phyloP scores from a whole-genome alignment of 1,284 basidiomycete genomes.

The Tilletia indica region DNA sequence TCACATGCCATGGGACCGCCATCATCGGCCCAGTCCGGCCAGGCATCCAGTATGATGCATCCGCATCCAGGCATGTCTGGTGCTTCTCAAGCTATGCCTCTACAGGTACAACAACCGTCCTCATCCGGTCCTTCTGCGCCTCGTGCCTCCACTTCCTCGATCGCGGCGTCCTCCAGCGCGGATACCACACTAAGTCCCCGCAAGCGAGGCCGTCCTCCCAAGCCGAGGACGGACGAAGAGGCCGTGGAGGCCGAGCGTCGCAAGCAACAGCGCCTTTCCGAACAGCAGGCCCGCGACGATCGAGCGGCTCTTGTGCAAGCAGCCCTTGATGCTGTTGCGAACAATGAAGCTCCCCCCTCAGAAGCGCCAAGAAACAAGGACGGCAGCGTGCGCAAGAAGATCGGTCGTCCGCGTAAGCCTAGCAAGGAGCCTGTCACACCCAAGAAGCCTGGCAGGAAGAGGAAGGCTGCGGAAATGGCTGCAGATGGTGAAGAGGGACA shows the following conservation, averaged over 20 bases:
- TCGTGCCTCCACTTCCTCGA: neutral
- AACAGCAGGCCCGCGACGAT: conserved; percentile 6
- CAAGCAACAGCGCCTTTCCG: neutral
- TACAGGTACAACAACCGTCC: neutral
- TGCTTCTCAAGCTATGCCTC: no score
- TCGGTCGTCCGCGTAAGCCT: conserved; percentile 9
- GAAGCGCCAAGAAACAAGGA: conserved; percentile 17
- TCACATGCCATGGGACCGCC: neutral
- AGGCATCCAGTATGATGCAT: neutral
- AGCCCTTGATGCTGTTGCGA: conserved; percentile 2
- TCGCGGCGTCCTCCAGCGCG: neutral
- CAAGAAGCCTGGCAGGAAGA: conserved; percentile 9
- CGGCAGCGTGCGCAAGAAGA: conserved; percentile 13
- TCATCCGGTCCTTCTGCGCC: neutral
- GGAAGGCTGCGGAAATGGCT: neutral
- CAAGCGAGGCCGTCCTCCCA: conserved; percentile 13
- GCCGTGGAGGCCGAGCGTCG: neutral
- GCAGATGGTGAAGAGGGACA: no score
- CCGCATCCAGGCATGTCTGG: neutral
- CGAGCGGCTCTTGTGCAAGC: conserved; percentile 10
- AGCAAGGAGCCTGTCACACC: neutral
- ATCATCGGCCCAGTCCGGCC: no score
- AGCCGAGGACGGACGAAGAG: conserved; percentile 3
- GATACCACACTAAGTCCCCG: neutral
- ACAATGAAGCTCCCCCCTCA: conserved; percentile 5